Percentiles rank a stretch among this genome's conserved stretches.
Conservation (phyloP, 2,329 filamentous ascomycete species). For the Diplocarpon rosae region DNA sequence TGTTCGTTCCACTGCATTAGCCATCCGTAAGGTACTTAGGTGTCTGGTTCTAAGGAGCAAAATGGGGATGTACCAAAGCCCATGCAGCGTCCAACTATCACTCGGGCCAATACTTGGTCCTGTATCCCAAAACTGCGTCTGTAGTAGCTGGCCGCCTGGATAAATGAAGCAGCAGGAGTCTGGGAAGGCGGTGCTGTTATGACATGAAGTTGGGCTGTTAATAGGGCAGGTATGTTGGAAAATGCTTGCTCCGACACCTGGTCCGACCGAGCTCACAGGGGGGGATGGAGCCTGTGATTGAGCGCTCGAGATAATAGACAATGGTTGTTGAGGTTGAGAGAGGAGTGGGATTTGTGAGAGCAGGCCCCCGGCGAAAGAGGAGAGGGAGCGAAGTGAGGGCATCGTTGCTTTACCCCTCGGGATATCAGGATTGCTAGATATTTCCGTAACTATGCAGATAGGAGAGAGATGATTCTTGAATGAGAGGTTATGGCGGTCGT, state of each 20-base stretch:
- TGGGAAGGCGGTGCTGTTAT: conserved; percentile 47
- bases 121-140: conserved; percentile 72
- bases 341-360: conserved; percentile 20
- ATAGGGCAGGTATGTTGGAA: conserved; percentile 20
- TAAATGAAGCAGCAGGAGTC: conserved; percentile 68
- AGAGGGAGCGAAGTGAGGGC: conserved; percentile 19
- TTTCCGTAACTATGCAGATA: not conserved
- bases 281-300: not conserved
- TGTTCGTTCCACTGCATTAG: not conserved
- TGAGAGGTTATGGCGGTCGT: not conserved
- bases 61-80: conserved; percentile 36
- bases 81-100: conserved; percentile 66
- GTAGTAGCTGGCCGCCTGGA: conserved; percentile 59
- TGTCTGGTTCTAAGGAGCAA: not conserved
- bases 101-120: conserved; percentile 49
- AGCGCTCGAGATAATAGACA: not conserved
- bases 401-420: not conserved
- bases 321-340: conserved; percentile 3
- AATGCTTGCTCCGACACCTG: not conserved
- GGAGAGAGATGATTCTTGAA: not conserved
- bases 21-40: too few species aligned
- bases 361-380: conserved; percentile 17
- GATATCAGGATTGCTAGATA: not conserved
- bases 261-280: not conserved
- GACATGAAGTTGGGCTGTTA: conserved; percentile 42